Evolutionary conservation across 768 basidiomycete genomes (phyloP).

Genomic region (Psilocybe cyanescens): DNA sequence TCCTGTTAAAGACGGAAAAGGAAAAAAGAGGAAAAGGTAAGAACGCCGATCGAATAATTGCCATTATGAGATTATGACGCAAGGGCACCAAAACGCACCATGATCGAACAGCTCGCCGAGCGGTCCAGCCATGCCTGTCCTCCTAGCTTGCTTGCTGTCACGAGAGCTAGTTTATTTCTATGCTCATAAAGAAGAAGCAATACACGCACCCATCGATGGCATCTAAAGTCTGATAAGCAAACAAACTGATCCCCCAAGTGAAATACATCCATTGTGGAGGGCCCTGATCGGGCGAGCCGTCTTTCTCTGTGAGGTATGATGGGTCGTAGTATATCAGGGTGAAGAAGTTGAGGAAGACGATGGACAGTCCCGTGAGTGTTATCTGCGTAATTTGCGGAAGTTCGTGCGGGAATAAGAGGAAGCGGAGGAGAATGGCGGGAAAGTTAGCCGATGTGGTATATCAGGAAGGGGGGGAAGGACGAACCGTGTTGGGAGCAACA

Average conservation of each 20-base stretch:
- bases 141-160: conserved; percentile 87
- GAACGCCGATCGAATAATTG: no score
- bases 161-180: conserved; percentile 3
- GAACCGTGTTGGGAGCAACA: conserved; percentile 88
- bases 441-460: no score
- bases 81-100: conserved; percentile 47
- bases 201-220: conserved; percentile 81
- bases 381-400: conserved; percentile 53
- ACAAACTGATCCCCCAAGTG: conserved; percentile 90
- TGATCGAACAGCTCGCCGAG: conserved; percentile 99
- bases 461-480: conserved; percentile 24
- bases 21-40: not conserved
- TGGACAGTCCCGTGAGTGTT: conserved; percentile 80
- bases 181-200: conserved; percentile 12
- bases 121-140: conserved; percentile 98
- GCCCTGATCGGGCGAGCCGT: conserved; percentile 46
- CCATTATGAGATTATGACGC: not conserved
- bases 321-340: conserved; percentile 89
- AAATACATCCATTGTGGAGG: conserved; percentile 91
- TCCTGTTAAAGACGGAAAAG: conserved; percentile 42
- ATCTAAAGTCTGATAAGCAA: conserved; percentile 89
- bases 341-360: conserved; percentile 83
- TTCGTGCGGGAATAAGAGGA: not conserved
- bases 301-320: conserved; percentile 68
- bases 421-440: not conserved